Conservation (phyloP, 768 basidiomycete genomes). For the Tephrocybe sp. region DNA sequence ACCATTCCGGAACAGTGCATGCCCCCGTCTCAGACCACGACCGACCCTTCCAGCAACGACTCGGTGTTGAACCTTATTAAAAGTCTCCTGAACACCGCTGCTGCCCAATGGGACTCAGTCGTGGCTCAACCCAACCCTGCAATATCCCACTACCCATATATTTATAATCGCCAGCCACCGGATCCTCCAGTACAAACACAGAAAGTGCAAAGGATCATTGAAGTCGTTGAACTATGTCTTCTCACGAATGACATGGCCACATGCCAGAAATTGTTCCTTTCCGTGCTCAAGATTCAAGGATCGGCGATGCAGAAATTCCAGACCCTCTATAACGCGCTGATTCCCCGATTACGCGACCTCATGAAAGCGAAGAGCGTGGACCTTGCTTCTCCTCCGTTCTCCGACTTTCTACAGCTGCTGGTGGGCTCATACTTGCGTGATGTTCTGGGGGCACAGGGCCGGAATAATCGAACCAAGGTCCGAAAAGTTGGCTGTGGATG, state of each 20-base stretch:
- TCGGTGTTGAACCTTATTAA: slow-evolving; percentile 17
- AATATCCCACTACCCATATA: background rate
- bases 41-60: background rate
- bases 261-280: slow-evolving; percentile 23
- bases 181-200: slow-evolving; percentile 2
- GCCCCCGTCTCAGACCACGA: background rate
- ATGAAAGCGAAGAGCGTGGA: slow-evolving; percentile 16
- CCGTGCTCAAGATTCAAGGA: slow-evolving; percentile 20
- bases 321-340: slow-evolving; percentile 25
- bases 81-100: slow-evolving; percentile 16
- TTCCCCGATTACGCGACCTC: slow-evolving; percentile 22
- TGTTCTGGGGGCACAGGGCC: slow-evolving; percentile 24
- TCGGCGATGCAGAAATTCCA: slow-evolving; percentile 20
- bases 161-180: background rate
- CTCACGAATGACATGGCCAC: slow-evolving; percentile 17
- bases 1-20: slow-evolving; percentile 8
- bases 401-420: slow-evolving; percentile 26
- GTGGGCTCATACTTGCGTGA: slow-evolving; percentile 28
- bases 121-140: slow-evolving; percentile 2
- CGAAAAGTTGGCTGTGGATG: slow-evolving; percentile 35
- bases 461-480: slow-evolving; percentile 11
- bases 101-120: slow-evolving; percentile 20
- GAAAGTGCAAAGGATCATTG: slow-evolving; percentile 25
- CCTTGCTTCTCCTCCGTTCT: slow-evolving; percentile 26
- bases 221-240: slow-evolving; percentile 25